Evolutionary conservation across 1,139 yeast species (phyloP), one percentile per base, ranked within the genome.

Genomic region (Zygosaccharomyces sapae): DNA sequence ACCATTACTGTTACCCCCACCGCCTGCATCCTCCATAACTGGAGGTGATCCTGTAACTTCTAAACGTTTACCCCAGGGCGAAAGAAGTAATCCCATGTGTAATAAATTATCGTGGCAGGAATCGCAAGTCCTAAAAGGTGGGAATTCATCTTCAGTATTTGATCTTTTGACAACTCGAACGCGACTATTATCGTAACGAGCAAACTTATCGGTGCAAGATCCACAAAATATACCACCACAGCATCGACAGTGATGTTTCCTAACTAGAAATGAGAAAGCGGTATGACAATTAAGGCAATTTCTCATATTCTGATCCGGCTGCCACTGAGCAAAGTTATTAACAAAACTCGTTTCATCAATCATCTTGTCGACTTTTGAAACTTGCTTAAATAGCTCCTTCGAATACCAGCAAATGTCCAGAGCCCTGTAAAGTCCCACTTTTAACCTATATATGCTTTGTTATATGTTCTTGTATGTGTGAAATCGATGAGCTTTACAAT

Each of bases 221-320:
- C 54, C 56, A 45, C 69, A 65, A 43, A 58, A 66, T 8, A 64
- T 58, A 9, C 62, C 56, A 8, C 68, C 70, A 61, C 67, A 64
- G 54, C 61, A 63, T 39, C 95, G 73, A 65, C 99, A 92, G 67
- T 92, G 98, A 67, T 94, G 98, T 53, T 94, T 77, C 49, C 98
- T 76, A 61, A 75, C 78, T 63, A 86, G 79, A 53, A 90, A 70
- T 1, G 84, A 73, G 68, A 84, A 92, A 34, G 59, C 55, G 1
- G 66, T 54, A 29, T 70, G 66, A 65, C 98, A 92, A 9, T 81
- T 65, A 31, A 75, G 73, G 62, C 98, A 92, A n/a, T 65, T 63
- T 0, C 58, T 43, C 1, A 73, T 85, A 4, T 73, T 80, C 4
- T 71, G 73, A 65, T 92, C 97, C 1, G 81, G 77, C 65, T 90